Evolutionary conservation across 495 filamentous ascomycete genomes (phyloP).

Genomic region (Aspergillus affinis): DNA sequence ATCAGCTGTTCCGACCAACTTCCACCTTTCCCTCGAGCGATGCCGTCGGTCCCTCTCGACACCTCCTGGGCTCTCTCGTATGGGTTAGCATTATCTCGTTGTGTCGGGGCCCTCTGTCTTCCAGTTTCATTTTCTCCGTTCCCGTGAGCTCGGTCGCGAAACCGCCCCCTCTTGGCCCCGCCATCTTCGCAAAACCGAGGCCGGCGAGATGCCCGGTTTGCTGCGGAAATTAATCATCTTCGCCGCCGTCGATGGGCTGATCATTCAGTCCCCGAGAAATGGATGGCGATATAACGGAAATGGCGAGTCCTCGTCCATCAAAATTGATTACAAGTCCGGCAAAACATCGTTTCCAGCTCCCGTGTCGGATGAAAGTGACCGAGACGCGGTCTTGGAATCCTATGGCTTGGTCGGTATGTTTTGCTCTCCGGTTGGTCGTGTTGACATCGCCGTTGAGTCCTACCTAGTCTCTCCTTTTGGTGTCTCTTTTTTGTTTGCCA

Average conservation of each 20-base stretch:
- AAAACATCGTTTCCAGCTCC: slow-evolving; percentile 47
- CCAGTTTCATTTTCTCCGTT: not conserved
- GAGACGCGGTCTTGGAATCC: slow-evolving; percentile 59
- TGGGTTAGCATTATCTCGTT: not conserved
- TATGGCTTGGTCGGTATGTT: slow-evolving; percentile 82
- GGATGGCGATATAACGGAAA: slow-evolving; percentile 44
- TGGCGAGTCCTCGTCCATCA: slow-evolving; percentile 50
- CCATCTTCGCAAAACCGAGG: slow-evolving; percentile 18
- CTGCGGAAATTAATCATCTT: slow-evolving; percentile 77
- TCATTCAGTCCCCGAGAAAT: slow-evolving; percentile 68
- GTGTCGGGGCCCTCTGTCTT: not conserved
- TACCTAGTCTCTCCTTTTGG: not conserved
- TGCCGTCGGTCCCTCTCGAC: not conserved
- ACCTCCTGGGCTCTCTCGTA: not conserved
- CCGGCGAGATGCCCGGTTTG: slow-evolving; percentile 63
- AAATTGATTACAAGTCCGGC: slow-evolving; percentile 74
- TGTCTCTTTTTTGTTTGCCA: not conserved
- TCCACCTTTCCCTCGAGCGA: not conserved
- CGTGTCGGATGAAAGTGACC: slow-evolving; percentile 36
- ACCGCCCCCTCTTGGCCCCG: not conserved
- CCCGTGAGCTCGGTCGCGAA: not conserved
- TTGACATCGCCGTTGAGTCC: not conserved
- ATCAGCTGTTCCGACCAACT: slow-evolving; percentile 1
- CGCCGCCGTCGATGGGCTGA: slow-evolving; percentile 82
- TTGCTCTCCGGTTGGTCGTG: not conserved